phyloP scores from a whole-genome alignment of 306 rosid genomes.

The Begonia fuchsioides region DNA sequence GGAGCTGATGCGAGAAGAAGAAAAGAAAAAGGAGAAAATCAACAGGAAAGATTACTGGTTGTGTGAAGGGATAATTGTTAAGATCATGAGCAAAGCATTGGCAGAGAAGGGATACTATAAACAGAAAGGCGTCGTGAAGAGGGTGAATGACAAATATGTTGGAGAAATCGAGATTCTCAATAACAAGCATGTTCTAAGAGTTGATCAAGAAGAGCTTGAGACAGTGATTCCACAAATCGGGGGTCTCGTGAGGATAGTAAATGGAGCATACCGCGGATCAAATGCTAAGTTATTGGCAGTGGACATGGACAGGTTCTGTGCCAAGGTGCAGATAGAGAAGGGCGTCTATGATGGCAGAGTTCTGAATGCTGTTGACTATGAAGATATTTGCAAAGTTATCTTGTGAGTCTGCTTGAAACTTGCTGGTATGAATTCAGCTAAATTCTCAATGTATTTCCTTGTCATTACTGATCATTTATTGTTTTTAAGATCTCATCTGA shows the following conservation, averaged over 20 bases:
- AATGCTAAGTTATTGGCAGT: constrained; percentile 54
- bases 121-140: constrained; percentile 65
- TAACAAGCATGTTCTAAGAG: constrained; percentile 72
- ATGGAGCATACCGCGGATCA: constrained; percentile 82
- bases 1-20: constrained; percentile 76
- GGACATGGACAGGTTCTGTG: constrained; percentile 51
- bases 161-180: constrained; percentile 86
- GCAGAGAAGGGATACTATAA: constrained; percentile 81
- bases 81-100: constrained; percentile 80
- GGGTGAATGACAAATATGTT: constrained; percentile 69
- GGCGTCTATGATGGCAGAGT: constrained; percentile 81
- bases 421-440: no score
- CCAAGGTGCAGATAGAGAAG: constrained; percentile 85
- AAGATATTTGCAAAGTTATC: constrained; percentile 60
- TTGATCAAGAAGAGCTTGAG: constrained; percentile 79
- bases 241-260: constrained; percentile 66
- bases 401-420: constrained; percentile 8
- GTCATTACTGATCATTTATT: no score
- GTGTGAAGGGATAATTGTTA: constrained; percentile 59
- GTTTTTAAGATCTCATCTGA: no score
- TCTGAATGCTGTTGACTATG: constrained; percentile 67
- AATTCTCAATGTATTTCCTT: no score
- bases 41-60: constrained; percentile 88
- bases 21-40: constrained; percentile 66
- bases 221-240: constrained; percentile 89